Conservation (phyloP, 2,329 filamentous ascomycete species). For the Colletotrichum sp. region DNA sequence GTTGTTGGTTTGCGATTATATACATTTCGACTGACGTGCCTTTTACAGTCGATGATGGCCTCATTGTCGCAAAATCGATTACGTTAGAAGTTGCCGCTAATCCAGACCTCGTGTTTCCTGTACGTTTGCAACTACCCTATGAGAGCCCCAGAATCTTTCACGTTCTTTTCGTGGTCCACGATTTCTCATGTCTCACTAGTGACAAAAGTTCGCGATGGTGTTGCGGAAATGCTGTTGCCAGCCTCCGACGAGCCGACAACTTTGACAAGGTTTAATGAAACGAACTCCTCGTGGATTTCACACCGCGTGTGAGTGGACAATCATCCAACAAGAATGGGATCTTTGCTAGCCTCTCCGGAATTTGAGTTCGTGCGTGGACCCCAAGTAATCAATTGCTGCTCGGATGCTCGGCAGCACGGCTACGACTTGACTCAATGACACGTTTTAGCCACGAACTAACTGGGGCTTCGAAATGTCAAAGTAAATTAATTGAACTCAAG, state of each 20-base stretch:
- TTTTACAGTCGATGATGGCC: background rate
- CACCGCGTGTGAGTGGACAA: background rate
- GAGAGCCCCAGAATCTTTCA: background rate
- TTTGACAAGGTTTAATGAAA: background rate
- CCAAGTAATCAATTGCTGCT: background rate
- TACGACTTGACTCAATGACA: background rate
- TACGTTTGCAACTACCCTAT: background rate
- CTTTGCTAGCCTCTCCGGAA: background rate
- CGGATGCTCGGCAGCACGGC: background rate
- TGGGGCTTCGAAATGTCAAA: background rate
- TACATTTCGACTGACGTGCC: background rate
- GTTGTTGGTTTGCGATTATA: background rate
- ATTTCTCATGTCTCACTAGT: background rate
- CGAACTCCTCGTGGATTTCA: background rate
- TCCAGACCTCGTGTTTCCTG: background rate
- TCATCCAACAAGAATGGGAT: background rate
- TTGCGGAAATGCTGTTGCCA: background rate
- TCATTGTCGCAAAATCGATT: background rate
- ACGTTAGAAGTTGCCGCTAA: background rate
- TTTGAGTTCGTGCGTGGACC: background rate
- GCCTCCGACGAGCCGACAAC: background rate
- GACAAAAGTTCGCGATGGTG: background rate
- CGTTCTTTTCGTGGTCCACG: background rate
- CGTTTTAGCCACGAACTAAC: background rate
- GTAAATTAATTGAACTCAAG: background rate